Percentiles rank a stretch among this genome's conserved stretches.
Evolutionary conservation across 1,284 basidiomycete species (phyloP).

Genomic region (Fomitopsis pinicola): DNA sequence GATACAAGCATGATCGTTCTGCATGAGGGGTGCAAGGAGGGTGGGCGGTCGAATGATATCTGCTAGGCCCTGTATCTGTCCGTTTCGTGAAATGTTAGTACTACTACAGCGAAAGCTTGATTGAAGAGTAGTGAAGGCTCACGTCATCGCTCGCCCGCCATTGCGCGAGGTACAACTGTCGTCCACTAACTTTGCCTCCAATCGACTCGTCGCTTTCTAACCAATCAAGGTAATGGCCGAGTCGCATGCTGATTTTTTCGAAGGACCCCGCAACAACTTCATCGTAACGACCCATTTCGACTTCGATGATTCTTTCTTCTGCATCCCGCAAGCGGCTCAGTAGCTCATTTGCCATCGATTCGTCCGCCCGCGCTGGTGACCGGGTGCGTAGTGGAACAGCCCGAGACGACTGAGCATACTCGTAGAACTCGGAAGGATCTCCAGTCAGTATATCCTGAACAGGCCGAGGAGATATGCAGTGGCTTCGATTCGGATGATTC

Average conservation of each 20-base stretch:
- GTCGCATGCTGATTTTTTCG: conserved; percentile 15
- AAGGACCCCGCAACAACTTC: conserved; percentile 4
- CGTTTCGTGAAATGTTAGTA: not conserved
- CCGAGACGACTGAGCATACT: not conserved
- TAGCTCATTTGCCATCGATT: conserved; percentile 2
- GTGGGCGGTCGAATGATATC: conserved; percentile 10
- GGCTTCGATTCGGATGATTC: too few relatives aligned
- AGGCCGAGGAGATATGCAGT: too few relatives aligned
- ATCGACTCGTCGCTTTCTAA: conserved; percentile 6
- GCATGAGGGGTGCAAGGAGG: conserved; percentile 12
- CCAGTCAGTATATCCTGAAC: too few relatives aligned
- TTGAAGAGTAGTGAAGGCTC: not conserved
- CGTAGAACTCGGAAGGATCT: not conserved
- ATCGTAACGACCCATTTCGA: conserved; percentile 23
- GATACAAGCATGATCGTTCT: not conserved
- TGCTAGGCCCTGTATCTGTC: conserved; percentile 12
- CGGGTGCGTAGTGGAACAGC: not conserved
- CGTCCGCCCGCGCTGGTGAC: not conserved
- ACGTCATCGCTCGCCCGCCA: conserved; percentile 23
- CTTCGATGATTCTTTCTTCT: conserved; percentile 18
- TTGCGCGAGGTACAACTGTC: conserved; percentile 24
- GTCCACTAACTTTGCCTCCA: conserved; percentile 3
- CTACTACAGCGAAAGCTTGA: not conserved
- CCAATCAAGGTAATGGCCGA: conserved; percentile 22
- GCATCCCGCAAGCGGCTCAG: conserved; percentile 11